Evolutionary conservation across 129 eudicot genomes (phyloP), one percentile per base, ranked within the genome.

Genomic region (Centaurea solstitialis): DNA sequence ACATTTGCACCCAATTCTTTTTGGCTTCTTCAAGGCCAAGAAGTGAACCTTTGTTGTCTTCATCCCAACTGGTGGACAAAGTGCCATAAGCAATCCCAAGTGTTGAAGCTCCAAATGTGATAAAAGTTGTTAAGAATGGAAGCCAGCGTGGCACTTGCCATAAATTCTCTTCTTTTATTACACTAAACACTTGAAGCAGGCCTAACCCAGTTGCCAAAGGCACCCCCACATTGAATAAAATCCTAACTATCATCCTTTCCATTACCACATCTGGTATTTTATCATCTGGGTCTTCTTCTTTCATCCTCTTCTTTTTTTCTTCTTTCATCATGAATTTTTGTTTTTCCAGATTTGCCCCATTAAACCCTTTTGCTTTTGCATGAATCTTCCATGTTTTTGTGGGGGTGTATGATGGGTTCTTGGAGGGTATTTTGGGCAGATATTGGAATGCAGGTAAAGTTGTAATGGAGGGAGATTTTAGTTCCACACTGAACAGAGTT

Each of bases 61-160:
- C 73, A 78, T 95, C 94, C 97, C 97, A 92, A 78, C 99, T 95
- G 1, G 99, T 86, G 0, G 99, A 95, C 79, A 95, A 78, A 62
- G 93, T 82, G 4, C 97, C 97, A 85, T 85, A 89, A 59, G 93
- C 94, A 85, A 89, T 87, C 73, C 98, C 98, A 85, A 94, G 93
- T 33, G 96, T 80, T 2, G 98, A 92, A 73, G 93, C 76, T 11
- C 97, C 97, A 86, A 94, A 92, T 4, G 92, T 87, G 0, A 92
- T 24, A 18, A 94, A 90, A 76, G 86, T 86, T 4, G 97, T 87
- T 76, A 92, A 77, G 71, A 89, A 90, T 0, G 97, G 91, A 38
- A 95, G 28, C 99, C 99, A 92, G 53, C 72, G 84, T 0, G 99
- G 99, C 26, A 95, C 84, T 53, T 89, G 88, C 97, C 89, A 85